These are phyloP conservation scores for Ascocoryne sarcoides DNA, from an alignment of 2,329 filamentous ascomycete genomes.

Conservation along the genomic window DNA sequence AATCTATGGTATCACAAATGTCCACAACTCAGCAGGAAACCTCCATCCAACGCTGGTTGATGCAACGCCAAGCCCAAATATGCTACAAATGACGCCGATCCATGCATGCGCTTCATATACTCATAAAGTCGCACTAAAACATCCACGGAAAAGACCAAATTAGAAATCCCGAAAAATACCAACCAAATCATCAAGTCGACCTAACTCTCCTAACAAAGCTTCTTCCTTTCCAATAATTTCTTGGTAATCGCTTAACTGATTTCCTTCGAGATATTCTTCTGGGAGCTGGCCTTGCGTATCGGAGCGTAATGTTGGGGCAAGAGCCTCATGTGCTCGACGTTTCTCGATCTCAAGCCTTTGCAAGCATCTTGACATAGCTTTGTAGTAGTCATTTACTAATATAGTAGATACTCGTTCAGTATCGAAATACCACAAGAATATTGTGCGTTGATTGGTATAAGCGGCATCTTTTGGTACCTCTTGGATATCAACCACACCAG, in stretches of 20 bases:
- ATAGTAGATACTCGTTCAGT: constrained; percentile 59
- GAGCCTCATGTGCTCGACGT: constrained; percentile 58
- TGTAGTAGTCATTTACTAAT: constrained; percentile 76
- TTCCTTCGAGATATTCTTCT: constrained; percentile 66
- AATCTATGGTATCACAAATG: neutral
- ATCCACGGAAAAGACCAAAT: neutral
- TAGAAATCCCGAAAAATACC: constrained; percentile 73
- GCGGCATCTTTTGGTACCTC: constrained; percentile 86
- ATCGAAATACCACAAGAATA: constrained; percentile 92
- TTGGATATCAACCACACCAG: constrained; percentile 82
- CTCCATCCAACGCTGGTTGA: neutral
- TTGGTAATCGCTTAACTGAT: constrained; percentile 59
- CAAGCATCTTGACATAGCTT: constrained; percentile 76
- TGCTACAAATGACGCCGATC: neutral
- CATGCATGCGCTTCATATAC: too few relatives aligned
- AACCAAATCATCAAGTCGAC: constrained; percentile 75
- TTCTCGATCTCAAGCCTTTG: constrained; percentile 74
- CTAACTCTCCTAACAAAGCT: constrained; percentile 69
- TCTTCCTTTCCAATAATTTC: constrained; percentile 56
- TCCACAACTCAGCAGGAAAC: neutral
- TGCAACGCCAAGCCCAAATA: neutral
- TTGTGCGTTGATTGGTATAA: constrained; percentile 70
- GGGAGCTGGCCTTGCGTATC: constrained; percentile 74
- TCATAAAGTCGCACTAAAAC: neutral
- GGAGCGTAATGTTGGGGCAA: constrained; percentile 73